These are phyloP conservation scores for Boletus pseudopeckii DNA, from an alignment of 768 basidiomycete genomes.

Conservation along the genomic window DNA sequence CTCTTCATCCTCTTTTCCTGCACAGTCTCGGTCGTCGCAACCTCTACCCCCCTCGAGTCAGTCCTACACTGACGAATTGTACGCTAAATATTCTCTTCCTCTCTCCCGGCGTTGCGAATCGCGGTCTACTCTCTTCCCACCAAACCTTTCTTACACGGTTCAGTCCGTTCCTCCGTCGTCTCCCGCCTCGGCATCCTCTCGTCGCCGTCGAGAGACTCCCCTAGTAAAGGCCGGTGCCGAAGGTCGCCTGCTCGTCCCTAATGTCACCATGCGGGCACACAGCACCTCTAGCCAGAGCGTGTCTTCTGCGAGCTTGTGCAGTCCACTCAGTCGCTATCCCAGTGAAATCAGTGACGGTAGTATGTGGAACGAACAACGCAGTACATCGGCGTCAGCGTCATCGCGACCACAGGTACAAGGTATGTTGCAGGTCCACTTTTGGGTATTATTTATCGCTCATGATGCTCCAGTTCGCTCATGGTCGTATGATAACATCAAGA, in stretches of 20 bases:
- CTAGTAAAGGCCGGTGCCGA: conserved; percentile 59
- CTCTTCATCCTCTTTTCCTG: conserved; percentile 26
- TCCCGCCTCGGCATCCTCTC: conserved; percentile 32
- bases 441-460: conserved; percentile 7
- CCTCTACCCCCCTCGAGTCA: conserved; percentile 28
- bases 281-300: conserved; percentile 34
- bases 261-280: conserved; percentile 35
- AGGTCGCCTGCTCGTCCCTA: conserved; percentile 59
- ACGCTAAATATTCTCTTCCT: conserved; percentile 53
- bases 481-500: conserved; percentile 73
- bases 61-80: conserved; percentile 44
- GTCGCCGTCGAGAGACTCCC: conserved; percentile 47
- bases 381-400: conserved; percentile 19
- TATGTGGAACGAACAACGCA: conserved; percentile 28
- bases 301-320: conserved; percentile 29
- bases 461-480: conserved; percentile 56
- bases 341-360: conserved; percentile 39
- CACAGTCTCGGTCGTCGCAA: conserved; percentile 22
- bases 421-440: conserved; percentile 30
- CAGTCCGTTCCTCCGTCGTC: conserved; percentile 37
- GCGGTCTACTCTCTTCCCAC: conserved; percentile 38
- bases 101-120: conserved; percentile 56
- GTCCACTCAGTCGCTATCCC: conserved; percentile 39
- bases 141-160: conserved; percentile 34
- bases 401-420: conserved; percentile 51